phyloP scores from a whole-genome alignment of 1,139 yeast species.

The Lodderomyces metapsilosis region DNA sequence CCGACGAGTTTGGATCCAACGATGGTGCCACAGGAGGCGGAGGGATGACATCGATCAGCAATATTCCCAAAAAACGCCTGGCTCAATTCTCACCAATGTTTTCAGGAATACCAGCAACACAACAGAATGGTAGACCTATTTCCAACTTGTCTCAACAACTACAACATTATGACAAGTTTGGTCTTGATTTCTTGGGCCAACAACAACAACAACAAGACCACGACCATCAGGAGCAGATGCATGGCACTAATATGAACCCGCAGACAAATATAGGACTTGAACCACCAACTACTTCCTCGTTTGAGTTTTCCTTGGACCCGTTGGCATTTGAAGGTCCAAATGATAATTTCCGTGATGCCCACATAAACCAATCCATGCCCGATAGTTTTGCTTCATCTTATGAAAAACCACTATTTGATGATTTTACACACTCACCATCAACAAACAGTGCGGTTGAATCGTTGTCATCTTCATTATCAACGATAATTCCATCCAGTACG shows the following conservation, averaged over 20 bases:
- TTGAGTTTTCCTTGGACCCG: constrained; percentile 33
- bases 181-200: constrained; percentile 7
- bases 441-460: constrained; percentile 6
- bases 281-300: constrained; percentile 8
- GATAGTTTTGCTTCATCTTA: constrained; percentile 12
- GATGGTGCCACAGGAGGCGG: too few species aligned
- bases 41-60: constrained; percentile 13
- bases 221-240: neutral
- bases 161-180: constrained; percentile 10
- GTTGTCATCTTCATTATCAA: constrained; percentile 9
- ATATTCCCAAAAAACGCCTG: constrained; percentile 26
- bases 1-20: neutral
- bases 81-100: constrained; percentile 34
- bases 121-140: constrained; percentile 4
- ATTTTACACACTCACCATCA: constrained; percentile 12
- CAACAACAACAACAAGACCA: constrained; percentile 7
- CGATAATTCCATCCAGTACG: constrained; percentile 12
- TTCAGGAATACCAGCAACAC: constrained; percentile 1
- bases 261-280: too few species aligned
- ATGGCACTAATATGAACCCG: too few species aligned
- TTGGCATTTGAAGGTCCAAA: constrained; percentile 36
- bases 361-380: constrained; percentile 7
- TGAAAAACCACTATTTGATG: constrained; percentile 16
- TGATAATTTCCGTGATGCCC: constrained; percentile 17
- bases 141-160: constrained; percentile 14